Percentiles rank a stretch among this genome's conserved stretches.
These are phyloP conservation scores for Trichocladium antarcticum DNA, from an alignment of 495 filamentous ascomycete species.

Conservation along the genomic window DNA sequence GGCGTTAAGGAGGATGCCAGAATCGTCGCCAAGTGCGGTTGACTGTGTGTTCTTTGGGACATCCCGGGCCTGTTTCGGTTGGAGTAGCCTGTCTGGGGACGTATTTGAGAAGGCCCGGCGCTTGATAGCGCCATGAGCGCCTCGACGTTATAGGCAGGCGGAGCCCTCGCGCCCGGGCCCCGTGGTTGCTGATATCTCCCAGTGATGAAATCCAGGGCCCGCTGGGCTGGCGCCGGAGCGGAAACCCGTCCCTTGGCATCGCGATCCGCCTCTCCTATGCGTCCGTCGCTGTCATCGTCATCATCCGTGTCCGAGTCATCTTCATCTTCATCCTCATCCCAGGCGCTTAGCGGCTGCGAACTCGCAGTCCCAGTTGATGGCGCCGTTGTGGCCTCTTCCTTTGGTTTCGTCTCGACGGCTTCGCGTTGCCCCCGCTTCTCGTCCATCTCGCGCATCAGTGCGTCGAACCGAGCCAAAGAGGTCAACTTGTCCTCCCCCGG, in stretches of 20 bases:
- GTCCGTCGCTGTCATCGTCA: conserved; percentile 34
- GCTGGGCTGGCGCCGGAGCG: conserved; percentile 24
- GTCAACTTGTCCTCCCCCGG: conserved; percentile 45
- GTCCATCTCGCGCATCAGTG: conserved; percentile 46
- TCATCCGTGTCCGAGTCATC: conserved; percentile 29
- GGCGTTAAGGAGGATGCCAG: conserved; percentile 12
- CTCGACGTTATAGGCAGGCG: conserved; percentile 26
- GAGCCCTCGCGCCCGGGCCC: conserved; percentile 7
- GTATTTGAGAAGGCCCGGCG: conserved; percentile 20
- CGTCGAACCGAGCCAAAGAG: conserved; percentile 48
- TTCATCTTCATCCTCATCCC: conserved; percentile 33
- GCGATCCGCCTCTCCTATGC: conserved; percentile 22
- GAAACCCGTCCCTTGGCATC: conserved; percentile 24
- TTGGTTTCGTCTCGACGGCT: conserved; percentile 17
- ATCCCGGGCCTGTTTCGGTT: conserved; percentile 26
- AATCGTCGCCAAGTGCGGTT: conserved; percentile 31
- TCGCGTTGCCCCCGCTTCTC: conserved; percentile 31
- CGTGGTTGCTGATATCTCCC: conserved; percentile 26
- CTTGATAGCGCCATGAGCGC: conserved; percentile 25
- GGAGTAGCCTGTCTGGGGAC: conserved; percentile 38
- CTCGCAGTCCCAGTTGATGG: conserved; percentile 1
- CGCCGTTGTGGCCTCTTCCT: conserved; percentile 8
- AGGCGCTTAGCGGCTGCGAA: conserved; percentile 32
- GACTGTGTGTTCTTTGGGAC: conserved; percentile 36
- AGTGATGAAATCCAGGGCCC: conserved; percentile 41